Base-by-base conservation (phyloP, 2,329 filamentous ascomycete species). In the Fusarium sp. region DNA sequence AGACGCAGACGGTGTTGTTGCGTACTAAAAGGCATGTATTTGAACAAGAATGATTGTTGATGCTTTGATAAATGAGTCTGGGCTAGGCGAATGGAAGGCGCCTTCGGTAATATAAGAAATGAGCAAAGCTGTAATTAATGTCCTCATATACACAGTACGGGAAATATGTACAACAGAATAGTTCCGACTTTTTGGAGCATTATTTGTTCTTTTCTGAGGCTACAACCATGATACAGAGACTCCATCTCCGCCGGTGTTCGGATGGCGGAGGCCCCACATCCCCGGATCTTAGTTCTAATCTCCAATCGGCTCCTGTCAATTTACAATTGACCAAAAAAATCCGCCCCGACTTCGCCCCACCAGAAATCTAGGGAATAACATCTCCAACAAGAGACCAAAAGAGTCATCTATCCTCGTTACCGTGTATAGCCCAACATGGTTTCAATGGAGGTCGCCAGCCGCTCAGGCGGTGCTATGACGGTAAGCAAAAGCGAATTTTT, bases 1-100 rank as follows among this genome's bases (percentile, higher is more conserved):
- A 61, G 90, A 92, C 70, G 89, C 89, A 20, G 89, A 92, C 78
- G 85, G 84, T 54, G 81, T 84, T 57, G 84, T 84, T 42, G 69
- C 83, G 70, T 85, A 81, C 72, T 83, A 73, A 52, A 57, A 60
- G 50, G 52, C 58, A 46, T 66, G 60, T 70, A 70, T 73, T 65
- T 49, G 57, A 71, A 69, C 48, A 50, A 61, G 60, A 63, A 54
- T 52, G 58, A 61, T 48, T 57, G 40, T 56, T 59, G 60, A 35
- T 62, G 66, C 27, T 67, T 68, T 63, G 52, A 63, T 60, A 59
- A 44, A 60, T 44, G 42, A 56, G 42, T 41, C 14, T 56, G 57
- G 57, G 49, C 35, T 60, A 38, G 68, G 64, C 53, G 52, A 61
- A 69, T 52, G 57, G 49, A 72, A 44, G 52, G 44, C 59, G 61